Evolutionary conservation across 257 asterid species (phyloP).

Genomic region (Parsonsia alboflavescens): DNA sequence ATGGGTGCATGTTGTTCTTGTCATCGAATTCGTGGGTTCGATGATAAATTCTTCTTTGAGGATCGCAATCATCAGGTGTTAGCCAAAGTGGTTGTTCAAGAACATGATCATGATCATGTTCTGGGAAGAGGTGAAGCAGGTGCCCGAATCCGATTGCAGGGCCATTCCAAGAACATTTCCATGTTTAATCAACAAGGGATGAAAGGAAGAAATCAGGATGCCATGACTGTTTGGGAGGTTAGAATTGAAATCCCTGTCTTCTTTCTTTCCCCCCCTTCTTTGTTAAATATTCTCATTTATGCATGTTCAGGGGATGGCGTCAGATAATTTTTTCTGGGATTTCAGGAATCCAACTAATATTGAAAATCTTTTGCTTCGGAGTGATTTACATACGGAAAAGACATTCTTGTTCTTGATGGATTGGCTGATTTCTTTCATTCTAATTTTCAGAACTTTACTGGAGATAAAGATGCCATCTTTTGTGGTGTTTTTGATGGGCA

Average conservation of each 20-base stretch:
- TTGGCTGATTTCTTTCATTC: not conserved
- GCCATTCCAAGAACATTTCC: conserved; percentile 61
- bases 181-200: conserved; percentile 67
- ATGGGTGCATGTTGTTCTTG: conserved; percentile 93
- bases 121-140: conserved; percentile 57
- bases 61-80: conserved; percentile 26
- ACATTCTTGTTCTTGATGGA: too few species aligned
- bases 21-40: conserved; percentile 38
- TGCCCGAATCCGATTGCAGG: conserved; percentile 60
- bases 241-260: not conserved
- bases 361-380: too few species aligned
- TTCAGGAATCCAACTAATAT: too few species aligned
- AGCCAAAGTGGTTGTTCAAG: conserved; percentile 30
- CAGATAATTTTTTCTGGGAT: too few species aligned
- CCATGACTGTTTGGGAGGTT: conserved; percentile 99
- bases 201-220: conserved; percentile 75
- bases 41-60: conserved; percentile 30
- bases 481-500: conserved; percentile 91
- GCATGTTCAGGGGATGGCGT: not conserved
- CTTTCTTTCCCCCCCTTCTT: not conserved
- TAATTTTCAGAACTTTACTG: conserved; percentile 49
- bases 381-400: too few species aligned
- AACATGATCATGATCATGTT: conserved; percentile 33
- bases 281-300: not conserved
- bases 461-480: conserved; percentile 60